Percentiles rank a stretch among this genome's conserved stretches.
phyloP scores from a whole-genome alignment of 805 yeast genomes.

The Pichia occidentalis region DNA sequence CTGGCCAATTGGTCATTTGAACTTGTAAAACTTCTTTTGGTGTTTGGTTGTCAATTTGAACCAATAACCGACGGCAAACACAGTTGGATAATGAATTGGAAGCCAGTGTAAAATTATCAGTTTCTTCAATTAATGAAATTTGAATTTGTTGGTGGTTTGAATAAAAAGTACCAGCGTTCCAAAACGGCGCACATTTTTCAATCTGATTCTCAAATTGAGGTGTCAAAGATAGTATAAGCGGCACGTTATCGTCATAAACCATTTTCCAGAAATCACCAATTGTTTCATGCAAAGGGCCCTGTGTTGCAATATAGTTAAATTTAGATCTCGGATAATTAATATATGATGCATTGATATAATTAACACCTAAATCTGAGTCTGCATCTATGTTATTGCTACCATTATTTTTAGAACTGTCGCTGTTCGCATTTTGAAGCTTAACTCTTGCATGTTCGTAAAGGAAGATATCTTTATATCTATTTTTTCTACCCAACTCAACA shows the following conservation, averaged over 20 bases:
- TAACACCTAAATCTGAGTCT: conserved; percentile 23
- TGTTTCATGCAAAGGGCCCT: conserved; percentile 77
- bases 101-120: conserved; percentile 23
- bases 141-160: conserved; percentile 23
- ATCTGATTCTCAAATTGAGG: conserved; percentile 69
- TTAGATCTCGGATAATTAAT: conserved; percentile 36
- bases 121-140: conserved; percentile 22
- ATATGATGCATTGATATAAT: conserved; percentile 84
- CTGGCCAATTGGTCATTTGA: conserved; percentile 81
- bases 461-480: conserved; percentile 82
- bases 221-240: conserved; percentile 69
- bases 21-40: conserved; percentile 56
- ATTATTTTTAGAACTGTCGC: neutral
- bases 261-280: conserved; percentile 82
- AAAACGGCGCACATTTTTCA: conserved; percentile 77
- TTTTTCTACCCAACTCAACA: conserved; percentile 72
- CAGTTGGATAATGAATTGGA: conserved; percentile 19
- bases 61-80: conserved; percentile 38
- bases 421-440: conserved; percentile 33
- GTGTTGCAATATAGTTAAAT: conserved; percentile 69
- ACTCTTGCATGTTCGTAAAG: conserved; percentile 86
- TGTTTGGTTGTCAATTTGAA: conserved; percentile 31
- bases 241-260: conserved; percentile 54
- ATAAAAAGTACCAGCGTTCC: conserved; percentile 56
- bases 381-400: conserved; percentile 3